phyloP scores from a whole-genome alignment of 2,329 filamentous ascomycete genomes.

The Pseudofabraea citricarpa region DNA sequence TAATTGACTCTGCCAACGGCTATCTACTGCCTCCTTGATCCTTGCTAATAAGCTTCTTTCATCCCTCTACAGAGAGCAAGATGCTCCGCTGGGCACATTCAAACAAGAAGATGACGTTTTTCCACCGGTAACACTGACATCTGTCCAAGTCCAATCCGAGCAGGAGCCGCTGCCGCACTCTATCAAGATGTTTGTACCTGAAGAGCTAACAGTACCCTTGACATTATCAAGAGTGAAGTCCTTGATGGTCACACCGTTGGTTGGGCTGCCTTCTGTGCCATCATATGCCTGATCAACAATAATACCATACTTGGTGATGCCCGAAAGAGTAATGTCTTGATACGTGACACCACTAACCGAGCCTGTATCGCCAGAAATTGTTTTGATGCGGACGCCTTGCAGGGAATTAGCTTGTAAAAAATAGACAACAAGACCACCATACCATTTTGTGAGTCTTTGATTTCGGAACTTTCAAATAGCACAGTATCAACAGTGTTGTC shows the following conservation, averaged over 20 bases:
- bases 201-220: conserved; percentile 32
- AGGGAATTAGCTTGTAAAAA: conserved; percentile 32
- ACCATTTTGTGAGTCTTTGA: conserved; percentile 47
- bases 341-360: conserved; percentile 47
- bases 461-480: conserved; percentile 38
- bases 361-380: conserved; percentile 44
- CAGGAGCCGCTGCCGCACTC: conserved; percentile 41
- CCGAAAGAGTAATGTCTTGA: conserved; percentile 41
- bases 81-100: conserved; percentile 29
- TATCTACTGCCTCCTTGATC: no score
- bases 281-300: conserved; percentile 51
- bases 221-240: conserved; percentile 39
- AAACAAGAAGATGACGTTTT: conserved; percentile 34
- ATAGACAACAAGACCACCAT: conserved; percentile 19
- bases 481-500: conserved; percentile 48
- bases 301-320: conserved; percentile 46
- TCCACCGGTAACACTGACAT: conserved; percentile 45
- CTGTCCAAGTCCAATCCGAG: conserved; percentile 33
- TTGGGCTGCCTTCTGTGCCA: conserved; percentile 36
- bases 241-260: conserved; percentile 44
- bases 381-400: conserved; percentile 51
- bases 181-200: conserved; percentile 37
- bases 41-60: neutral
- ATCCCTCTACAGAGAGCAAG: conserved; percentile 3
- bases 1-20: no score